phyloP scores from a whole-genome alignment of 176 grass and related monocot species.

The Secale cereale region DNA sequence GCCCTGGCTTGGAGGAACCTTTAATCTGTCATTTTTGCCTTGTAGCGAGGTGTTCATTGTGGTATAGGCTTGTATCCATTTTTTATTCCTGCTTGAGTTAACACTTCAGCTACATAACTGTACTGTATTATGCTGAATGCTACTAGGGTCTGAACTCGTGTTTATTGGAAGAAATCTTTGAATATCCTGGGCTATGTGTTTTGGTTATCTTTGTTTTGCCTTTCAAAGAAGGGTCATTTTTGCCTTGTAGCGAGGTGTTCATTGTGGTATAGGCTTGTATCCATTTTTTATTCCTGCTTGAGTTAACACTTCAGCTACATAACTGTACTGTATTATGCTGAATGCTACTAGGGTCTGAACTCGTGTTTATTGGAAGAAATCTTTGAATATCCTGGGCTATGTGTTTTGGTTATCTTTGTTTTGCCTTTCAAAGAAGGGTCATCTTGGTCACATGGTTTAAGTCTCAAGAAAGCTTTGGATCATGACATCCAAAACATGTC shows the following conservation, averaged over 20 bases:
- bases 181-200: not conserved
- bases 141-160: not conserved
- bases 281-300: conserved; percentile 16
- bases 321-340: not conserved
- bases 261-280: conserved; percentile 26
- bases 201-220: not conserved
- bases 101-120: conserved; percentile 12
- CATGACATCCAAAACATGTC: too few relatives aligned
- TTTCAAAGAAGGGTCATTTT: not conserved
- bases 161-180: not conserved
- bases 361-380: not conserved
- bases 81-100: conserved; percentile 13
- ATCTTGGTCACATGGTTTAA: not conserved
- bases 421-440: not conserved
- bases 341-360: not conserved
- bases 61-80: conserved; percentile 21
- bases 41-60: conserved; percentile 23
- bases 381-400: not conserved
- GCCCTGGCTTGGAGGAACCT: not conserved
- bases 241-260: conserved; percentile 10
- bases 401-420: not conserved
- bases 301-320: conserved; percentile 8
- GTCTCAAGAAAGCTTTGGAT: not conserved
- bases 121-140: not conserved
- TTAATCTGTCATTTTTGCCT: not conserved